phyloP scores from a whole-genome alignment of 768 basidiomycete genomes.

The Hygrocybe coccinea region DNA sequence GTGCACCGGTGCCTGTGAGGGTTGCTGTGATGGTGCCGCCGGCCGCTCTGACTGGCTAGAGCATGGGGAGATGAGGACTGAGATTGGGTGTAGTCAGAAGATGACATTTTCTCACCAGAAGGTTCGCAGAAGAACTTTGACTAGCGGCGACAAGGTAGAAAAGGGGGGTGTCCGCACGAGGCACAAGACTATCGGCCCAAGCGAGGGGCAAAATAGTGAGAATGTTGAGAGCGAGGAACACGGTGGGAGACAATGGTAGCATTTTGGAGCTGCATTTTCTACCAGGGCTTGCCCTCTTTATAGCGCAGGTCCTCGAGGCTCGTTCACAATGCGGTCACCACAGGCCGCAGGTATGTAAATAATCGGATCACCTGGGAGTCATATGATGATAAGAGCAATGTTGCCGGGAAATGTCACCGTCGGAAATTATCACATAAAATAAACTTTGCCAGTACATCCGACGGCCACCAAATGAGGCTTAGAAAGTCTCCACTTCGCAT shows the following conservation, averaged over 20 bases:
- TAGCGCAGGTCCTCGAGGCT: too few relatives aligned
- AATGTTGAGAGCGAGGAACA: neutral
- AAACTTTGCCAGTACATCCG: too few relatives aligned
- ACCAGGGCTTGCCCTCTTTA: too few relatives aligned
- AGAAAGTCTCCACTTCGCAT: too few relatives aligned
- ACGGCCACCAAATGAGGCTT: too few relatives aligned
- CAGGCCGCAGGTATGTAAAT: too few relatives aligned
- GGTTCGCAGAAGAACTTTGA: conserved; percentile 19
- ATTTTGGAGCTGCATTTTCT: too few relatives aligned
- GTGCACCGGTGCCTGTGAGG: conserved; percentile 23
- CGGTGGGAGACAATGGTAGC: neutral
- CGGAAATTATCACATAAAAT: too few relatives aligned
- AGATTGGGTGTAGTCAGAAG: neutral
- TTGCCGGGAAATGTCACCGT: too few relatives aligned
- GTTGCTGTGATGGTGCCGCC: conserved; percentile 21
- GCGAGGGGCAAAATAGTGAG: neutral
- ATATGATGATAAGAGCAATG: too few relatives aligned
- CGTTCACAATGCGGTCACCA: too few relatives aligned
- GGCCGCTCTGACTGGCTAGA: conserved; percentile 28
- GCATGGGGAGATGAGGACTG: neutral
- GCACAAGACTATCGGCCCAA: neutral
- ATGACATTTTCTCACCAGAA: conserved; percentile 19
- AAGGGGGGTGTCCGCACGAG: conserved; percentile 27
- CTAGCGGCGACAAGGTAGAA: conserved; percentile 33
- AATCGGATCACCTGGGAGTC: too few relatives aligned